These are phyloP conservation scores for Ailanthus altissimus DNA, from an alignment of 345 rosid genomes.

Conservation along the genomic window DNA sequence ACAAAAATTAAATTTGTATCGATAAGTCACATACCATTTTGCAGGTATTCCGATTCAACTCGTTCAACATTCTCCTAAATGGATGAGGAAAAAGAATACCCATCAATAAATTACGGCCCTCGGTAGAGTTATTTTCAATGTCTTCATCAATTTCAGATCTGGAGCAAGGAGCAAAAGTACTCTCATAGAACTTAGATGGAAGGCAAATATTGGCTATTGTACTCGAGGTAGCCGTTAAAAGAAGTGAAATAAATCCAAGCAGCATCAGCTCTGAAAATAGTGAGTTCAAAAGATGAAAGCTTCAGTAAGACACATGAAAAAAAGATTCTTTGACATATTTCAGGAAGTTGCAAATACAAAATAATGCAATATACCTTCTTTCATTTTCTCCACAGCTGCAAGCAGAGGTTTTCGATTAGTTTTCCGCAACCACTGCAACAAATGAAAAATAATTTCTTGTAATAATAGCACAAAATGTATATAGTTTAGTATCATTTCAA, in stretches of 20 bases:
- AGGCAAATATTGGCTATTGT: slow-evolving; percentile 81
- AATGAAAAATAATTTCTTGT: slow-evolving; percentile 11
- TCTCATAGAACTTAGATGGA: slow-evolving; percentile 76
- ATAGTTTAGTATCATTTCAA: background rate
- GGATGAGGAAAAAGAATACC: slow-evolving; percentile 35
- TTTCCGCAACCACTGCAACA: slow-evolving; percentile 74
- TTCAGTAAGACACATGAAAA: slow-evolving; percentile 1
- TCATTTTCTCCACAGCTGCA: slow-evolving; percentile 93
- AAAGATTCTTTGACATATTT: background rate
- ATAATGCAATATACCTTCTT: slow-evolving; percentile 61
- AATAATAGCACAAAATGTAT: background rate
- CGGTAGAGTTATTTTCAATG: slow-evolving; percentile 44
- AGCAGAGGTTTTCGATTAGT: slow-evolving; percentile 78
- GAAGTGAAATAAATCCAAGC: slow-evolving; percentile 96
- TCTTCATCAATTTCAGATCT: slow-evolving; percentile 57
- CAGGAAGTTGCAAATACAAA: background rate
- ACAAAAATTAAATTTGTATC: background rate
- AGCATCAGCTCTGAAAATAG: slow-evolving; percentile 81
- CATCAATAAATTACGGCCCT: slow-evolving; percentile 51
- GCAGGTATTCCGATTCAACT: slow-evolving; percentile 53
- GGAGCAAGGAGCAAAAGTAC: slow-evolving; percentile 78
- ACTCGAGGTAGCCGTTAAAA: slow-evolving; percentile 82
- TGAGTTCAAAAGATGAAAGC: slow-evolving; percentile 16
- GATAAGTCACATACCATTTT: slow-evolving; percentile 53
- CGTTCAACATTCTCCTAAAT: slow-evolving; percentile 59